Evolutionary conservation across 2,329 filamentous ascomycete species (phyloP), one percentile per base, ranked within the genome.

Genomic region (Botrytis medusae): DNA sequence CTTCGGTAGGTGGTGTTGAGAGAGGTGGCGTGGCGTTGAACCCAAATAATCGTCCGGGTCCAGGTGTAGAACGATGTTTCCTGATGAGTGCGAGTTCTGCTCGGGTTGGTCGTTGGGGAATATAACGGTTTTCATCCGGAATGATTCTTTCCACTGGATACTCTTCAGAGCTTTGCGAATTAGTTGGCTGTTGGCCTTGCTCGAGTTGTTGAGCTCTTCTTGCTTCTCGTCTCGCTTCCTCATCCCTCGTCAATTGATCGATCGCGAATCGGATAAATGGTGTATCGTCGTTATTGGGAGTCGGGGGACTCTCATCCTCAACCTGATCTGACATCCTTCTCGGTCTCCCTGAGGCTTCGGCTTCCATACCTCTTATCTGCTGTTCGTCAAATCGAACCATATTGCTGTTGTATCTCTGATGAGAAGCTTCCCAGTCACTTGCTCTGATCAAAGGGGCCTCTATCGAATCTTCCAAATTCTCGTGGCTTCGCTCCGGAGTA

Each of bases 191-290:
- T 46, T 71, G 72, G 32, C 72, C 85, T 84, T 72, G 86, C 34
- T 84, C 16, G 87, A 68, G 25, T 51, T 60, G 63, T 42, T 67
- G 61, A 86, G 73, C 85, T 9, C 37, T 72, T 25, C 48, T 72
- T 68, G 37, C 63, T 40, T 54, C 46, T 29, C 60, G 61, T 83
- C 85, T 84, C 9, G 90, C 86, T 74, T 93, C 90, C 73, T 91
- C 91, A 78, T 92, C 89, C 65, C 92, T 87, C 9, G 94, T 97
- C 77, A 98, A 85, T 75, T 95, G 93, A 76, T 97, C 93, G 75
- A 98, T 89, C 59, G 95, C 95, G 81, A 96, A 97, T 76, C 92
- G 92, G 76, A 98, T 93, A 82, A 95, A 97, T 0, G 94, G 94
- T 14, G 90, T 92, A 79, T 97, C 92, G 79, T 97, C 94, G 57